Evolutionary conservation across 495 filamentous ascomycete species (phyloP).

Genomic region (Cercophora scortea): DNA sequence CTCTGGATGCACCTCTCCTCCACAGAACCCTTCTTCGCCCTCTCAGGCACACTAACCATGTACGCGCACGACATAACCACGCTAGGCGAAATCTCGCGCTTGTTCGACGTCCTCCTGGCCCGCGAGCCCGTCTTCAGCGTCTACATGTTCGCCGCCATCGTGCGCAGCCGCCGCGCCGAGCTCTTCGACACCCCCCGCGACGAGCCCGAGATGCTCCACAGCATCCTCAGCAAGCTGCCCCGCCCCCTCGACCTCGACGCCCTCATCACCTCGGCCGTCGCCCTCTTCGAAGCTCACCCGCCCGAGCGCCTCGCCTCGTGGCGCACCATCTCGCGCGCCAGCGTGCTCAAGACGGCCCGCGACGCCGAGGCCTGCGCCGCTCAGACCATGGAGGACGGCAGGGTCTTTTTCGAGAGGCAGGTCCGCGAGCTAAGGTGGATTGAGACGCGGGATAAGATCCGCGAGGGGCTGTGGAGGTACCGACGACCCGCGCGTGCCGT

Average conservation of each 20-base stretch:
- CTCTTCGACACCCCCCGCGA: slow-evolving; percentile 72
- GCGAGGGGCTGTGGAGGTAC: slow-evolving; percentile 51
- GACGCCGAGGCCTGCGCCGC: slow-evolving; percentile 22
- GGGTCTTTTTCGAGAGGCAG: slow-evolving; percentile 59
- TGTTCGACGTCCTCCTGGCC: slow-evolving; percentile 88
- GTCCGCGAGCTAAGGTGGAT: slow-evolving; percentile 55
- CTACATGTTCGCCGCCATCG: slow-evolving; percentile 86
- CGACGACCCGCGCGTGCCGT: slow-evolving; percentile 44
- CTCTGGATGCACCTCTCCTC: slow-evolving; percentile 65
- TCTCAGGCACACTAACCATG: slow-evolving; percentile 82
- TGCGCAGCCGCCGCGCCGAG: slow-evolving; percentile 70
- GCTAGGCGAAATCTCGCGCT: slow-evolving; percentile 75
- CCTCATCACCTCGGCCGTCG: slow-evolving; percentile 56
- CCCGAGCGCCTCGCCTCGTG: slow-evolving; percentile 69
- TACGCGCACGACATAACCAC: slow-evolving; percentile 94
- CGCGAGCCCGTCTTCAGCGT: slow-evolving; percentile 75
- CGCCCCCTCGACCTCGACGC: slow-evolving; percentile 74
- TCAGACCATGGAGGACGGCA: slow-evolving; percentile 46
- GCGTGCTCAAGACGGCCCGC: slow-evolving; percentile 77
- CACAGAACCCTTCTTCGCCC: slow-evolving; percentile 84
- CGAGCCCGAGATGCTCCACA: slow-evolving; percentile 92
- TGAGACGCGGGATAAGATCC: slow-evolving; percentile 48
- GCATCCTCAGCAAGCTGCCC: slow-evolving; percentile 79
- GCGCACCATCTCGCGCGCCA: slow-evolving; percentile 59
- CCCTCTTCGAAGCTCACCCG: slow-evolving; percentile 57